phyloP scores from a whole-genome alignment of 176 grass and related monocot species.

The Eleusine indica region DNA sequence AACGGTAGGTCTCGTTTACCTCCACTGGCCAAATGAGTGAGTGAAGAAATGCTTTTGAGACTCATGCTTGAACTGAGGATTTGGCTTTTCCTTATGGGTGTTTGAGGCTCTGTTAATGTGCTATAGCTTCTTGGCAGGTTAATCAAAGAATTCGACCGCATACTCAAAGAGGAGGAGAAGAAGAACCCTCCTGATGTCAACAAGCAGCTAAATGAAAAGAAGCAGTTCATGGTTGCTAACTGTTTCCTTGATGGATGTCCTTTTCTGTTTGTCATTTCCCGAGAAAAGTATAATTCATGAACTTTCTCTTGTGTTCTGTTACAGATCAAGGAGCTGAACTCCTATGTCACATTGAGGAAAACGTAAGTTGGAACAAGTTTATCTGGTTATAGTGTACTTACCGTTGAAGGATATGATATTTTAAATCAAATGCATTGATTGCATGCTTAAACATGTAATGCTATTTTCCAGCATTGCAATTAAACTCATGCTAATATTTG shows the following conservation, averaged over 20 bases:
- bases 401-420: neutral
- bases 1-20: constrained; percentile 53
- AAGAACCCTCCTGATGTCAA: constrained; percentile 70
- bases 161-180: constrained; percentile 85
- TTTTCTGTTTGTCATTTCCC: neutral
- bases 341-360: constrained; percentile 91
- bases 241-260: neutral
- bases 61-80: neutral
- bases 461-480: neutral
- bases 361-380: constrained; percentile 59
- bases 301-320: constrained; percentile 11
- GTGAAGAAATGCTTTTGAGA: constrained; percentile 48
- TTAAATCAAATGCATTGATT: neutral
- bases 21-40: constrained; percentile 88
- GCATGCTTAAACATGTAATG: neutral
- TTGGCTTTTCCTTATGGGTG: neutral
- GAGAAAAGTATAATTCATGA: constrained; percentile 34
- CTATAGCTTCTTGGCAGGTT: constrained; percentile 46
- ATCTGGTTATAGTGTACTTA: neutral
- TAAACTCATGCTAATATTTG: constrained; percentile 15
- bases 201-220: constrained; percentile 97
- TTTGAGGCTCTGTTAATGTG: constrained; percentile 7
- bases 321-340: constrained; percentile 98
- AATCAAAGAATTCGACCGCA: constrained; percentile 84
- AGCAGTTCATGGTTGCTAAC: constrained; percentile 81